Evolutionary conservation across 257 asterid species (phyloP), one percentile per base, ranked within the genome.

Genomic region (Dorcoceras hygrometricum): DNA sequence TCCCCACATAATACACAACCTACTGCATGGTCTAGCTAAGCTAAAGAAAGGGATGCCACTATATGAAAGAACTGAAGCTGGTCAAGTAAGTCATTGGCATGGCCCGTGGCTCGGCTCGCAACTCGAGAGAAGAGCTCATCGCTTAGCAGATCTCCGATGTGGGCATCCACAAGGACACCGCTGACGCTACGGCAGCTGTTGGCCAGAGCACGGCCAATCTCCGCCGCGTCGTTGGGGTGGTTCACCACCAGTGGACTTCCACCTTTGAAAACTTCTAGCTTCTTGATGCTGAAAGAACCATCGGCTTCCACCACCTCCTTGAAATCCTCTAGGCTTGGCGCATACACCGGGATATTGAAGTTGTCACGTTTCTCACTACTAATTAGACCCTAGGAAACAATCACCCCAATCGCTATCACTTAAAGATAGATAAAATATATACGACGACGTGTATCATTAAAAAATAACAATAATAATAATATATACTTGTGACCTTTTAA

Each of bases 121-220:
- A 94, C 89, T 18, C 96, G 82, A 0, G 77, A 43, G 82, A 94
- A 94, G 5, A 94, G 82, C 78, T 85, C 86, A 26, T 87, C 92
- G 62, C 98, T 81, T 3, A 90, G 91, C 4, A 59, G 72, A 18
- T 88, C 96, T 1, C 97, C 96, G 0, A 94, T 87, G 78, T 90
- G 98, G 3, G 96, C 99, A 10, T 94, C 99, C 0, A 94, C 99
- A 0, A 94, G 86, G 67, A 94, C 99, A 1, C 93, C 97, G 62
- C 88, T 76, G 0, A 94, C 90, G 22, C 98, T 94, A 18, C 94
- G 82, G 61, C 98, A 94, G 62, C 95, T 90, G 70, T 69, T 90
- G 68, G 95, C 98, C 4, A 94, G 72, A 20, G 91, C 97, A 6
- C 86, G 93, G 26, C 99, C 99, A 8, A 90, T 72, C 86, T 94